A percentile compares a stretch with the other conserved stretches of the same genome.
Evolutionary conservation across 106 monocot genomes (phyloP).

Genomic region (Acanthochlamys bracteata): DNA sequence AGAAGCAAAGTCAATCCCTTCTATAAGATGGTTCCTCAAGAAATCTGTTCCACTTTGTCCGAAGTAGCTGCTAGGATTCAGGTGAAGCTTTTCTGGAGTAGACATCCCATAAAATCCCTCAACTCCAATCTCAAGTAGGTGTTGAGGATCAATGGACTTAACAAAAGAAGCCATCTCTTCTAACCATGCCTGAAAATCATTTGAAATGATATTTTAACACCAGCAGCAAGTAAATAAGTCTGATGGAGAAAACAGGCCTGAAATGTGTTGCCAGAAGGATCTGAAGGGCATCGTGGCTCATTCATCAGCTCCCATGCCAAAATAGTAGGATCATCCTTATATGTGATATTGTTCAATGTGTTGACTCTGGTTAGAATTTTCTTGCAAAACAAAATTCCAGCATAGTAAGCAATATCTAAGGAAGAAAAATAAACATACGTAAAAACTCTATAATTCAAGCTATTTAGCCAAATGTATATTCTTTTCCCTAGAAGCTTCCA

Average conservation of each 20-base stretch:
- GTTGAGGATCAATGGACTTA: constrained; percentile 65
- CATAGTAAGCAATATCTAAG: background rate
- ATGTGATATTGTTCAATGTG: constrained; percentile 50
- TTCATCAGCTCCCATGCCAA: constrained; percentile 96
- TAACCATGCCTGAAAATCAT: constrained; percentile 58
- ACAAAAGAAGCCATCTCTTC: constrained; percentile 83
- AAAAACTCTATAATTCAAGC: background rate
- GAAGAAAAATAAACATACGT: background rate
- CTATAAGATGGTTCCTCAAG: constrained; percentile 60
- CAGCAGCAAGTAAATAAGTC: background rate
- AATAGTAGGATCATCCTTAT: constrained; percentile 87
- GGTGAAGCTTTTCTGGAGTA: constrained; percentile 41
- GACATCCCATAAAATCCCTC: constrained; percentile 90
- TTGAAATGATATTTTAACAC: background rate
- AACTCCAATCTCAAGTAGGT: constrained; percentile 55
- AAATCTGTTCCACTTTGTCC: constrained; percentile 69
- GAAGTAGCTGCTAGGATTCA: constrained; percentile 37
- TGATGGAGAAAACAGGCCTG: constrained; percentile 29
- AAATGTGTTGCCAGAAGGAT: constrained; percentile 74
- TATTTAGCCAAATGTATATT: background rate
- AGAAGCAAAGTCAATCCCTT: constrained; percentile 76
- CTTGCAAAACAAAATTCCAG: constrained; percentile 16
- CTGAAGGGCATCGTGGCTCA: constrained; percentile 71
- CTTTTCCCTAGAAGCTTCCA: background rate
- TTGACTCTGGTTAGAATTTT: constrained; percentile 62